Percentiles rank a stretch among this genome's conserved stretches.
These are phyloP conservation scores for Diutina scorzettiae DNA, from an alignment of 1,139 yeast genomes.

Conservation along the genomic window DNA sequence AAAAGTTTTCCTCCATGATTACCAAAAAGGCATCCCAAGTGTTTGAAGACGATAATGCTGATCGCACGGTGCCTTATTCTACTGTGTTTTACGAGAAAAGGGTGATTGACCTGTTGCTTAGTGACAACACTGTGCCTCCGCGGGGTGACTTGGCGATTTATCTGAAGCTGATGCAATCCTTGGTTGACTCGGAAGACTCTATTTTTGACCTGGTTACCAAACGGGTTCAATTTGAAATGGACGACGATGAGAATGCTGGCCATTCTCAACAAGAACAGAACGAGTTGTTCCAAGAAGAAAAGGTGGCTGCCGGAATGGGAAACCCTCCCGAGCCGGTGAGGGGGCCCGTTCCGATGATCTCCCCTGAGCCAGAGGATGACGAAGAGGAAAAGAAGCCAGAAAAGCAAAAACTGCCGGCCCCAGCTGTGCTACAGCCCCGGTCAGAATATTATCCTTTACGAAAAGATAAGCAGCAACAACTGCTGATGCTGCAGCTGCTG, in stretches of 20 bases:
- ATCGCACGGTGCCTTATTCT: background rate
- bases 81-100: background rate
- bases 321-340: background rate
- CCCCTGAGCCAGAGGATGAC: background rate
- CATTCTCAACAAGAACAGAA: background rate
- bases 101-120: background rate
- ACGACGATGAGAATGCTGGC: background rate
- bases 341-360: background rate
- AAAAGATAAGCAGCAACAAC: background rate
- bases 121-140: background rate
- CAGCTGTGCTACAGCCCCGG: background rate
- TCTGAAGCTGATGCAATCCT: conserved; percentile 5
- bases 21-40: background rate
- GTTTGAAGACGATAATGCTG: background rate
- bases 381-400: too few species aligned
- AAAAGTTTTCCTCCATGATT: conserved; percentile 2
- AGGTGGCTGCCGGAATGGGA: background rate
- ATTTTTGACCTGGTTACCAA: background rate
- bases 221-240: background rate
- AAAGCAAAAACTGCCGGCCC: too few species aligned
- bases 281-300: background rate
- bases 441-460: background rate
- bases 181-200: background rate
- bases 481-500: background rate
- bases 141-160: conserved; percentile 4